Base-by-base conservation (phyloP, 768 basidiomycete species). In the Russula virescens region DNA sequence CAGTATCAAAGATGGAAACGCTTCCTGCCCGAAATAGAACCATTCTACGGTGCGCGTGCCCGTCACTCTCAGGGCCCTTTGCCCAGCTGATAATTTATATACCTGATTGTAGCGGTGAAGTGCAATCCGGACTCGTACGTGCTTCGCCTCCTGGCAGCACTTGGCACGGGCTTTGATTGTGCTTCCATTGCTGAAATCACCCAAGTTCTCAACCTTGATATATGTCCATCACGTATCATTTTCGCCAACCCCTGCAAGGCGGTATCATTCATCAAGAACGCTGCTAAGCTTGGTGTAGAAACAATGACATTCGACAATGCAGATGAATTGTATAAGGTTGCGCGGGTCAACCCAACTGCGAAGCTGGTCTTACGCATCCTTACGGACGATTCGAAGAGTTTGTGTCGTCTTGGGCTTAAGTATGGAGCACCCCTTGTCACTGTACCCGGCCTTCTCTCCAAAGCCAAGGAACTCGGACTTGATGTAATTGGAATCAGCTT, bases 211-310 rank as follows among this genome's bases (percentile, higher is more conserved):
- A 76, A 76, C 13, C 74, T 94, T 5, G 88, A 86, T 9, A 82
- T 96, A 55, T 80, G 83, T 51, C 86, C 95, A 3, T 81, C 83
- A 58, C 83, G 88, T 61, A 89, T 99, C 79, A 92, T 98, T 72
- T 99, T 94, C 70, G 97, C 97, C 66, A 99, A 99, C 76, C 97
- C 97, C 0, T 98, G 97, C 87, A 99, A 99, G 77, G 91, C 97
- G 2, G 81, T 84, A 13, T 96, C 94, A 0, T 98, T 95, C 77
- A 82, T 99, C 69, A 89, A 94, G 53, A 83, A 85, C 68, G 91
- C 97, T 18, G 86, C 86, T 46, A 85, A 82, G 68, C 75, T 78
- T 35, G 86, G 89, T 23, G 95, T 98, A 56, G 82, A 92, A 71
- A 86, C 82, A 77, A 97, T 98, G 96, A 98, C 96, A 6, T 99